Evolutionary conservation across 768 basidiomycete genomes (phyloP).

Genomic region (Phaffia australis): DNA sequence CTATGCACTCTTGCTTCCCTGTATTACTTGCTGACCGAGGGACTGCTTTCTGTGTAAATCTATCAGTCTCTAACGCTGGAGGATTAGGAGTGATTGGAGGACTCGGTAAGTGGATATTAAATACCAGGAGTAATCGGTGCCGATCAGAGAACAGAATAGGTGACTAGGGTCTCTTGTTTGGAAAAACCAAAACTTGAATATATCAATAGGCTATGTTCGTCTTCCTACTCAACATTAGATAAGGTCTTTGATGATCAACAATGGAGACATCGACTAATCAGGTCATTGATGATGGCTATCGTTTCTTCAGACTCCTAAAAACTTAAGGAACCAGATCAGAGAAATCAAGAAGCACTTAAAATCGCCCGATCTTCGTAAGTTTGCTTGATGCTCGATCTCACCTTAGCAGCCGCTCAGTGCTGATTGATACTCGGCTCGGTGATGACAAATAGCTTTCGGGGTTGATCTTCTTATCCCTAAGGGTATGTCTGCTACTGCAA

Average conservation of each 20-base stretch:
- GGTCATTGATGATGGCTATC: neutral
- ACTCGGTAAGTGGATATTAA: slow-evolving; percentile 27
- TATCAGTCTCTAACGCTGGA: slow-evolving; percentile 72
- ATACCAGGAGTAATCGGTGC: too few relatives aligned
- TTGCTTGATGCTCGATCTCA: slow-evolving; percentile 9
- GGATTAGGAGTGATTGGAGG: slow-evolving; percentile 90
- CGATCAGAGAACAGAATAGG: too few relatives aligned
- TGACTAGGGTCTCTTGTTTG: too few relatives aligned
- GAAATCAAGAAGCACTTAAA: slow-evolving; percentile 55
- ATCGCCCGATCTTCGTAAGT: slow-evolving; percentile 32
- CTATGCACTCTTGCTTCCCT: too few relatives aligned
- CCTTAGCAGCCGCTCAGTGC: slow-evolving; percentile 38
- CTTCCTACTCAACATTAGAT: neutral
- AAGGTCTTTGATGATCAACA: neutral
- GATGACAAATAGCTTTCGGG: slow-evolving; percentile 62
- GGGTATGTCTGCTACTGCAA: slow-evolving; percentile 9
- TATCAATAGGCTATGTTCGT: neutral
- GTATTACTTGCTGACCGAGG: too few relatives aligned
- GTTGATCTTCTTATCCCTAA: slow-evolving; percentile 75
- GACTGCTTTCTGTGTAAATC: too few relatives aligned
- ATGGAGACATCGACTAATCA: too few relatives aligned
- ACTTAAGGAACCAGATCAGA: slow-evolving; percentile 62
- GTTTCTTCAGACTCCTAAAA: slow-evolving; percentile 57
- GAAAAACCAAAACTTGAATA: neutral
- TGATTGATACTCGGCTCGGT: slow-evolving; percentile 36